Percentiles rank a stretch among this genome's conserved stretches.
These are phyloP conservation scores for Nepenthes mirabilis DNA, from an alignment of 148 eudicot species.

Conservation along the genomic window DNA sequence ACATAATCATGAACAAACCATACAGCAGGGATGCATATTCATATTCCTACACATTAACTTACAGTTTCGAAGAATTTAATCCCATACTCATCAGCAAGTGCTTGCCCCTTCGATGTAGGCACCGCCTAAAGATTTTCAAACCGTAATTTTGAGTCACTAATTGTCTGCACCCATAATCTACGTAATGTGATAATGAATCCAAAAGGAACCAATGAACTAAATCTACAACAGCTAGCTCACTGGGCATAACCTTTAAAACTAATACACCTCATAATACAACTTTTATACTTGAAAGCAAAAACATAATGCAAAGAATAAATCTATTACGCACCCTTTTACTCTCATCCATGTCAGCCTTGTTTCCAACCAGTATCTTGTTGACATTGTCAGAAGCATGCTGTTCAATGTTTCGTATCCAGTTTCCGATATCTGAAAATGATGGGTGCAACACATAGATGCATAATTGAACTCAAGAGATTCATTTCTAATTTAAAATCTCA, in stretches of 20 bases:
- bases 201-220: no score
- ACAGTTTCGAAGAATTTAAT: conserved; percentile 93
- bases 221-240: no score
- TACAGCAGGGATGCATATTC: not conserved
- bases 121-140: conserved; percentile 48
- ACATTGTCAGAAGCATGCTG: conserved; percentile 15
- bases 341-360: conserved; percentile 92
- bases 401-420: conserved; percentile 84
- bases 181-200: no score
- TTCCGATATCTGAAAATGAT: conserved; percentile 44
- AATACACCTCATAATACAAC: not conserved
- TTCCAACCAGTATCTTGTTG: conserved; percentile 16
- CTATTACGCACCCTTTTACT: conserved; percentile 52
- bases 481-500: not conserved
- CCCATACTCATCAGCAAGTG: conserved; percentile 92
- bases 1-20: no score
- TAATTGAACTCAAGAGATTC: not conserved
- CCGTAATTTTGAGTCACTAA: not conserved
- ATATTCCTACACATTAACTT: conserved; percentile 23
- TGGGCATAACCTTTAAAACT: no score
- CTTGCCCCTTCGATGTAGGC: conserved; percentile 86
- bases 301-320: not conserved
- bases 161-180: no score
- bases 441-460: not conserved
- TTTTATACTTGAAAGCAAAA: not conserved